Evolutionary conservation across 164 flowering plant species (phyloP), one percentile per base, ranked within the genome.

Genomic region (Berberis vulgaris): DNA sequence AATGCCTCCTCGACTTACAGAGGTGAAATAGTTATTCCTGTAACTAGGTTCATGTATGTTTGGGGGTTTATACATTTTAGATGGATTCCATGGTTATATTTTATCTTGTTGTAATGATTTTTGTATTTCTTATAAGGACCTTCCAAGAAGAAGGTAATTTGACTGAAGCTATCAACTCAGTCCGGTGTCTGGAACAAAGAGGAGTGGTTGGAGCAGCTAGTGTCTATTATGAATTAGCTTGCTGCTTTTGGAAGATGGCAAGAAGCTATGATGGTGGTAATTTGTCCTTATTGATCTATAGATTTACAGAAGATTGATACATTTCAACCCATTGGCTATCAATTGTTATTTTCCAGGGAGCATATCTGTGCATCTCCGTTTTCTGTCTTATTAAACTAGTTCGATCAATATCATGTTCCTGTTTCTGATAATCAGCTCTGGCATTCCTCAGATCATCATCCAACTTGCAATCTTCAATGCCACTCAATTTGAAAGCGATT

Each of bases 161-260:
- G 41, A 57, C 77, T 72, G 96, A 88, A 66, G 97, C 99, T 54
- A 75, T 95, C 69, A 73, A 72, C 71, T 88, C 86, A 54, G 89
- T 95, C 53, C 74, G 84, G 67, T 88, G 88, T 57, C 89, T 91
- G 97, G 97, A 91, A 77, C 77, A 62, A 66, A 80, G 92, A 62
- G 97, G 97, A 64, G 77, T 89, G 49, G 81, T 84, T 73, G 96
- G 96, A 77, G 67, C 79, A 13, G 84, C 86, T 52, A 68, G 83
- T 68, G 93, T 87, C 5, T 91, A 88, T 69, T 91, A 91, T 73
- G 97, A 87, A 67, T 75, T 95, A 53, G 97, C 96, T 42, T 89
- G 96, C 74, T 89, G 97, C 81, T 96, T 95, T 74, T 89, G 96
- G 99, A 58, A 84, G 86, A 78, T 91, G 99, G 97, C 75, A 74